These are phyloP conservation scores for Annulohypoxylon moriforme DNA, from an alignment of 495 filamentous ascomycete species.

Conservation along the genomic window DNA sequence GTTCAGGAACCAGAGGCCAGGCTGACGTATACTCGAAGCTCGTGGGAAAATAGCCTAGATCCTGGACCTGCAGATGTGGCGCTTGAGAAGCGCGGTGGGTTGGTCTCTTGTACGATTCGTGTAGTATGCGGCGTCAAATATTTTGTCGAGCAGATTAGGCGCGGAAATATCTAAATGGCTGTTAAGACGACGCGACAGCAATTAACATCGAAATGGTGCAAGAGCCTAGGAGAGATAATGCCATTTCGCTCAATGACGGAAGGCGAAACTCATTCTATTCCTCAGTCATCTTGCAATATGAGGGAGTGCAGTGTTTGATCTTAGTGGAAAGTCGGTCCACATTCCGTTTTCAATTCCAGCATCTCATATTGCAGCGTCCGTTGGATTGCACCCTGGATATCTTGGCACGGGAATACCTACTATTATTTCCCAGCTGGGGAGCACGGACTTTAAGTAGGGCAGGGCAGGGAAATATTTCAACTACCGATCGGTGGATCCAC, in stretches of 20 bases:
- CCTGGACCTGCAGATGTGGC: slow-evolving; percentile 20
- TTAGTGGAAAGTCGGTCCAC: slow-evolving; percentile 44
- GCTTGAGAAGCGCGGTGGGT: slow-evolving; percentile 27
- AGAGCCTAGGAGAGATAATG: slow-evolving; percentile 9
- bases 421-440: slow-evolving; percentile 33
- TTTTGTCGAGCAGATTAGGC: slow-evolving; percentile 9
- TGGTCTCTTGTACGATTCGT: slow-evolving; percentile 11
- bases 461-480: slow-evolving; percentile 21
- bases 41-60: slow-evolving; percentile 26
- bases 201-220: not conserved
- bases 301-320: slow-evolving; percentile 8
- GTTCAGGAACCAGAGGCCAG: slow-evolving; percentile 20
- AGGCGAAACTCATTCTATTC: not conserved
- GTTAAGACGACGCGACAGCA: not conserved
- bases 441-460: slow-evolving; percentile 19
- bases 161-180: slow-evolving; percentile 11
- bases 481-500: slow-evolving; percentile 36
- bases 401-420: slow-evolving; percentile 42
- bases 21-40: slow-evolving; percentile 16
- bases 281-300: not conserved
- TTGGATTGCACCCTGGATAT: slow-evolving; percentile 40
- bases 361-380: slow-evolving; percentile 35
- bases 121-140: slow-evolving; percentile 9
- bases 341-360: slow-evolving; percentile 38
- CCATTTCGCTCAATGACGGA: slow-evolving; percentile 13